Evolutionary conservation across 2,329 filamentous ascomycete species (phyloP).

Genomic region (Pseudocercospora fuligena): DNA sequence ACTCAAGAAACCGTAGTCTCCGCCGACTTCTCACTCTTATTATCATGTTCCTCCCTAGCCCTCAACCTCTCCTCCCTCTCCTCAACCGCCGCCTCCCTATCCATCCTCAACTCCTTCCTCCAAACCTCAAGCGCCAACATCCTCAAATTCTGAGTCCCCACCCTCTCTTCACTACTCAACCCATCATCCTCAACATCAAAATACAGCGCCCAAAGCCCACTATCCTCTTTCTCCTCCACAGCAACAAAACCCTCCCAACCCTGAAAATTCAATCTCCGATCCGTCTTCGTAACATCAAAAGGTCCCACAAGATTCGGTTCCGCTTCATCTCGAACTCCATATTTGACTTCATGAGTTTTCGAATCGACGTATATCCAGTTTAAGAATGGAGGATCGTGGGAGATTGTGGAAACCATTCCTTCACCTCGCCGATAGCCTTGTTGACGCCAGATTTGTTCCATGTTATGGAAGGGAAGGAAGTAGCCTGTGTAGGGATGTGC

Average conservation of each 20-base stretch:
- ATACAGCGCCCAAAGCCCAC: slow-evolving; percentile 57
- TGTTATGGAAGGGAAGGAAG: slow-evolving; percentile 54
- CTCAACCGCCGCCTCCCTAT: slow-evolving; percentile 31
- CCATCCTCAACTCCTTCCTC: slow-evolving; percentile 37
- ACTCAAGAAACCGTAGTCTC: slow-evolving; percentile 22
- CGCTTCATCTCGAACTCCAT: slow-evolving; percentile 63
- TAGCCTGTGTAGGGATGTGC: slow-evolving; percentile 55
- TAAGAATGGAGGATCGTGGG: slow-evolving; percentile 62
- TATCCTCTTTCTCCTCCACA: slow-evolving; percentile 51
- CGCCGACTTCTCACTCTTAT: slow-evolving; percentile 12
- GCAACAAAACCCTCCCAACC: slow-evolving; percentile 63
- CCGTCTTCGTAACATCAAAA: slow-evolving; percentile 78
- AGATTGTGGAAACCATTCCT: slow-evolving; percentile 53
- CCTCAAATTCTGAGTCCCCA: slow-evolving; percentile 33
- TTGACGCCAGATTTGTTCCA: slow-evolving; percentile 39
- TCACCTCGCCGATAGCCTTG: slow-evolving; percentile 46
- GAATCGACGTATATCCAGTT: slow-evolving; percentile 71
- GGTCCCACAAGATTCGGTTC: slow-evolving; percentile 74
- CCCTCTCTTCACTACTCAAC: slow-evolving; percentile 38
- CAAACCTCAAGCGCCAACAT: slow-evolving; percentile 41
- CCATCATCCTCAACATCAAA: slow-evolving; percentile 54
- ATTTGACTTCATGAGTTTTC: slow-evolving; percentile 64
- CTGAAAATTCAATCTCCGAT: slow-evolving; percentile 60
- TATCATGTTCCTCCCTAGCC: slow-evolving; percentile 20
- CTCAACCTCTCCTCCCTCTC: slow-evolving; percentile 36